Percentiles rank a stretch among this genome's conserved stretches.
phyloP scores from a whole-genome alignment of 495 filamentous ascomycete genomes.

The Trichoderma erinaceum region DNA sequence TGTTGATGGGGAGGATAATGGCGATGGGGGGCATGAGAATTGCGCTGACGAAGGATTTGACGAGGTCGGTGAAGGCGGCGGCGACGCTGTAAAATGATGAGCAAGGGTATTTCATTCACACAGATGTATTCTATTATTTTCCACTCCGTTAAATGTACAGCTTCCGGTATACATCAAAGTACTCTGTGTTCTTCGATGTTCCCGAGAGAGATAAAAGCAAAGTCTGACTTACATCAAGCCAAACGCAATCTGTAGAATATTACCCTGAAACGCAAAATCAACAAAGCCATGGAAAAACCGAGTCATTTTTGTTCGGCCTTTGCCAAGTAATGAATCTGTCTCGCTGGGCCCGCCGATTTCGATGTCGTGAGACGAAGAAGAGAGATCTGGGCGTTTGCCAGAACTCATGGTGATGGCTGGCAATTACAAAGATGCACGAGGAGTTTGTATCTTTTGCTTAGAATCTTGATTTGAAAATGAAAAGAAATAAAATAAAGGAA shows the following conservation, averaged over 20 bases:
- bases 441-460: too few relatives aligned
- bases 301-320: constrained; percentile 30
- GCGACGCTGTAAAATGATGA: constrained; percentile 47
- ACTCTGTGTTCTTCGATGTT: neutral
- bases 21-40: constrained; percentile 64
- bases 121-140: too few relatives aligned
- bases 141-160: too few relatives aligned
- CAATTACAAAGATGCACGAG: neutral
- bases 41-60: constrained; percentile 67
- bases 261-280: constrained; percentile 67
- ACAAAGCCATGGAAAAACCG: constrained; percentile 56
- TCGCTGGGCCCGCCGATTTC: constrained; percentile 34
- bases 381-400: constrained; percentile 1
- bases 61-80: constrained; percentile 64
- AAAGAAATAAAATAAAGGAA: neutral
- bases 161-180: too few relatives aligned
- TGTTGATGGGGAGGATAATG: constrained; percentile 59
- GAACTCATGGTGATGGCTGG: neutral
- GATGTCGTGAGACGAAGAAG: constrained; percentile 16
- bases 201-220: neutral
- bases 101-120: neutral
- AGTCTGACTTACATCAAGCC: constrained; percentile 57
- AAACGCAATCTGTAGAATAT: constrained; percentile 69
- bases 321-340: constrained; percentile 31
- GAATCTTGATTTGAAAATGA: neutral